Conservation (phyloP, 768 basidiomycete genomes). For the Tylopilus vinaceipallidus region DNA sequence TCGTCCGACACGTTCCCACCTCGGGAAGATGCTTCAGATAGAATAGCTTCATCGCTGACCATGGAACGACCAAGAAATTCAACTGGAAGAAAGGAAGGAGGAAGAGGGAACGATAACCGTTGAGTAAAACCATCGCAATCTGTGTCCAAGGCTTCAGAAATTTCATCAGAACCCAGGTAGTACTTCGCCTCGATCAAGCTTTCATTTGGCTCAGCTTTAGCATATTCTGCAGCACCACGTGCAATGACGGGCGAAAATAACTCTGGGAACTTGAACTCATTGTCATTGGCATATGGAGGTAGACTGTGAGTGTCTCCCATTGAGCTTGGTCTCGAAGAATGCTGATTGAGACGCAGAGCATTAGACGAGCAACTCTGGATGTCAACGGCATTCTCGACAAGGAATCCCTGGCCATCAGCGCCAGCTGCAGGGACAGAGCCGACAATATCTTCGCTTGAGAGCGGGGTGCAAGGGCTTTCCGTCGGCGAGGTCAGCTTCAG, state of each 20-base stretch:
- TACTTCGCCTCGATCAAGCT: neutral
- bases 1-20: neutral
- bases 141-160: neutral
- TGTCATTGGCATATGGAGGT: neutral
- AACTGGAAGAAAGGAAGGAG: slow-evolving; percentile 6
- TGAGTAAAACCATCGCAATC: slow-evolving; percentile 2
- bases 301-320: neutral
- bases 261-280: neutral
- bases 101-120: slow-evolving; percentile 23
- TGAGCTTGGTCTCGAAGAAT: neutral
- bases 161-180: neutral
- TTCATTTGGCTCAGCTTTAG: neutral
- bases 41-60: neutral
- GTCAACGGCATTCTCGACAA: neutral
- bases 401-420: neutral
- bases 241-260: neutral
- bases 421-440: neutral
- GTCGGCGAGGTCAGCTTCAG: neutral
- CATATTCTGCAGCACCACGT: neutral
- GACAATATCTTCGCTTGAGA: neutral
- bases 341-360: neutral
- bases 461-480: neutral
- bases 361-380: neutral
- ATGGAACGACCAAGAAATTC: slow-evolving; percentile 5
- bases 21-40: neutral